These are phyloP conservation scores for Nothophoma quercina DNA, from an alignment of 2,329 filamentous ascomycete genomes.

Conservation along the genomic window DNA sequence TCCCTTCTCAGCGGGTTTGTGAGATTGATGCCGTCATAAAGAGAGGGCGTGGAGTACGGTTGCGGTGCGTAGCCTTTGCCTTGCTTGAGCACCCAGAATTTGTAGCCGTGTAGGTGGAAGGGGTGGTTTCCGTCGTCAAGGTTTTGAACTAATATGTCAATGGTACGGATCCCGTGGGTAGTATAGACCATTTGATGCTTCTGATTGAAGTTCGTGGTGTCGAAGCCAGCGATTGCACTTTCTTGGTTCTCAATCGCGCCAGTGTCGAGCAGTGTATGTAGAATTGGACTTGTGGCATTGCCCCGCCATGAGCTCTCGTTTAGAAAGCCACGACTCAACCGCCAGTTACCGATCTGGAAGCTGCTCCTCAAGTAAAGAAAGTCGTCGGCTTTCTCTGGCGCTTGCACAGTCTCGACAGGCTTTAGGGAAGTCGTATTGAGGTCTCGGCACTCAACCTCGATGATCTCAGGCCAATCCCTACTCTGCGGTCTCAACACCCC, in stretches of 20 bases:
- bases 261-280: constrained; percentile 60
- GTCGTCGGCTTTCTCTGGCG: constrained; percentile 59
- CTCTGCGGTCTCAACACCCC: constrained; percentile 46
- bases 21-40: constrained; percentile 30
- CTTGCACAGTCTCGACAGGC: constrained; percentile 54
- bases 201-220: constrained; percentile 14
- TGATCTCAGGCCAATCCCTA: constrained; percentile 59
- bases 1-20: constrained; percentile 67
- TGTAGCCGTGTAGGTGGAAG: constrained; percentile 63
- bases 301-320: constrained; percentile 64
- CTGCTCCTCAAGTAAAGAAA: constrained; percentile 65
- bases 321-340: constrained; percentile 65
- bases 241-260: constrained; percentile 36
- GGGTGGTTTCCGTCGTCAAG: constrained; percentile 53
- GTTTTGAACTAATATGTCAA: constrained; percentile 49
- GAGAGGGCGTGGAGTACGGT: constrained; percentile 30
- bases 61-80: constrained; percentile 33
- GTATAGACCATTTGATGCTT: constrained; percentile 47
- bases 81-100: constrained; percentile 69
- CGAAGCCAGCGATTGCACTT: background rate
- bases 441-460: constrained; percentile 61
- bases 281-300: constrained; percentile 56
- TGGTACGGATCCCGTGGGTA: constrained; percentile 44
- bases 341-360: constrained; percentile 67
- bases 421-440: constrained; percentile 57